phyloP scores from a whole-genome alignment of 2,329 filamentous ascomycete genomes.

The Colletotrichum salicis region DNA sequence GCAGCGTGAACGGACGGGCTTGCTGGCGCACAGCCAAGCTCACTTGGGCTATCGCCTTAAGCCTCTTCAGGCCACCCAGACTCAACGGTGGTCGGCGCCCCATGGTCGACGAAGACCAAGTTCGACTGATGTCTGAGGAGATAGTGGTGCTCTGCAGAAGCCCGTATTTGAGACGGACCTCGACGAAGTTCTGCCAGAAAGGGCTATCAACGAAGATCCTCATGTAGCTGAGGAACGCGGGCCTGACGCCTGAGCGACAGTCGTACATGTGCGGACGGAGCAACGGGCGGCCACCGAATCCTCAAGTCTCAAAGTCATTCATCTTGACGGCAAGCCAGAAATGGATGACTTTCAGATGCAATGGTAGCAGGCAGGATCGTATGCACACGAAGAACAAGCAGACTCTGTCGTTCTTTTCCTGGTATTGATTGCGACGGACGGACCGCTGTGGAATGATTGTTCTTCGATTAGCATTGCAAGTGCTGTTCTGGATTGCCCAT shows the following conservation, averaged over 20 bases:
- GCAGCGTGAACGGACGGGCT: slow-evolving; percentile 26
- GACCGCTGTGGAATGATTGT: neutral
- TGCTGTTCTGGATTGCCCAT: neutral
- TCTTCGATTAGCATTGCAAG: neutral
- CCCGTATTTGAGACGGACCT: slow-evolving; percentile 32
- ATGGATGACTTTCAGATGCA: neutral
- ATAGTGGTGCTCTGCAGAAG: slow-evolving; percentile 7
- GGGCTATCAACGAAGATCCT: slow-evolving; percentile 26
- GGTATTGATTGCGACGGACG: neutral
- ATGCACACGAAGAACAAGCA: neutral
- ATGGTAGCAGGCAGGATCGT: neutral
- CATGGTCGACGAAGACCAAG: neutral
- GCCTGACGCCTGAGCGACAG: neutral
- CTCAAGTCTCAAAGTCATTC: neutral
- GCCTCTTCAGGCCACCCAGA: slow-evolving; percentile 4
- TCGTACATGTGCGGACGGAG: neutral
- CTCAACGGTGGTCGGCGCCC: slow-evolving; percentile 19
- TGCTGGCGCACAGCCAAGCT: slow-evolving; percentile 21
- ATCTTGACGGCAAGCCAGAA: slow-evolving; percentile 3
- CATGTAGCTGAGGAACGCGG: slow-evolving; percentile 14
- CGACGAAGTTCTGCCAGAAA: neutral
- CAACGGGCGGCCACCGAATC: neutral
- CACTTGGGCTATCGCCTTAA: slow-evolving; percentile 12
- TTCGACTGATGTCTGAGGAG: slow-evolving; percentile 24
- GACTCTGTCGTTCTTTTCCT: neutral